phyloP scores from a whole-genome alignment of 257 asterid genomes.

The Solanum verrucosum region DNA sequence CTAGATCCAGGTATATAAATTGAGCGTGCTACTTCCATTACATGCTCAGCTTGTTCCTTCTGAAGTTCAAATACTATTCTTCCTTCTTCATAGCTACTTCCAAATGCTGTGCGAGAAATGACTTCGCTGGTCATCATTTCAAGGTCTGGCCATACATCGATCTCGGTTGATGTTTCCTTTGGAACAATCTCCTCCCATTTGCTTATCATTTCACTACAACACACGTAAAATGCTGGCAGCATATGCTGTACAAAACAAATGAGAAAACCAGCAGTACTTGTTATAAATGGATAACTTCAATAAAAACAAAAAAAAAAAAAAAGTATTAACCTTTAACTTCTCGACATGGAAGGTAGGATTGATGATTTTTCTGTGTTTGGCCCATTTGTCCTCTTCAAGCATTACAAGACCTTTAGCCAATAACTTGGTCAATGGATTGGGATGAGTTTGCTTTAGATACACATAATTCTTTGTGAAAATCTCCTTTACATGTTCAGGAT shows the following conservation, averaged over 20 bases:
- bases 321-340: not conserved
- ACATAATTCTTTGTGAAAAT: constrained; percentile 14
- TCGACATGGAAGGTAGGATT: not conserved
- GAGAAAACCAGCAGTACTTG: not conserved
- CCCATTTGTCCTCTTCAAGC: constrained; percentile 46
- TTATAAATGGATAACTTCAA: not conserved
- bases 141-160: constrained; percentile 39
- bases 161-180: constrained; percentile 7
- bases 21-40: constrained; percentile 1
- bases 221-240: constrained; percentile 29
- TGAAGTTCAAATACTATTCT: constrained; percentile 34
- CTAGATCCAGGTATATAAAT: constrained; percentile 35
- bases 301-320: too few species aligned
- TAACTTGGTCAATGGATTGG: constrained; percentile 30
- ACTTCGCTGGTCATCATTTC: constrained; percentile 22
- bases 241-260: constrained; percentile 14
- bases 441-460: constrained; percentile 16
- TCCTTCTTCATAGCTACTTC: constrained; percentile 43
- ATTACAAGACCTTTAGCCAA: constrained; percentile 22
- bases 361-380: constrained; percentile 49
- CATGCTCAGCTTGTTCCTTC: constrained; percentile 26
- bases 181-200: constrained; percentile 28
- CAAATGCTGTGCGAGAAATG: constrained; percentile 45
- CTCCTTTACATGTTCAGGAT: constrained; percentile 41
- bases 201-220: constrained; percentile 24